Base-by-base conservation (phyloP, 1,139 yeast species). In the Diutina mesorugosa region DNA sequence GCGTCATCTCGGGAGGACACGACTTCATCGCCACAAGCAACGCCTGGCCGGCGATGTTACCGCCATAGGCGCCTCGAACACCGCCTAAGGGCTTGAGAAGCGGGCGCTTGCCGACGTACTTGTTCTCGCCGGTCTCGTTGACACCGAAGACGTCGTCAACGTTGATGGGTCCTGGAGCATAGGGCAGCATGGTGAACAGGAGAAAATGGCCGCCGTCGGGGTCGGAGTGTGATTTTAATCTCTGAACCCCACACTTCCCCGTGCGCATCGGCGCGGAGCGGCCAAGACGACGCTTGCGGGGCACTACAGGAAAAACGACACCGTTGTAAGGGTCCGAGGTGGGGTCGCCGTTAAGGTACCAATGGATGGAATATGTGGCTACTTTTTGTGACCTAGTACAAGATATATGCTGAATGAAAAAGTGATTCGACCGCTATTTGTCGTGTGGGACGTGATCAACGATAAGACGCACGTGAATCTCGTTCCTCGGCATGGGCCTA, bases 61-160 rank as follows among this genome's bases (percentile, higher is more conserved):
- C 80, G 2, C 79, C 79, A 58, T 67, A 76, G 2, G 69, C 78
- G 5, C 79, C 79, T 54, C 76, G 65, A 2, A 73, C 64, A 6
- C 59, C 59, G 1, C 65, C 63, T 4, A 63, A 59, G 2, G 78
- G 77, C 59, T 74, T 73, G 8, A 60, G 56, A 50, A 74, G 65
- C 1, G 77, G 76, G n/a, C 57, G 59, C 9, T 64, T 58, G 3
- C 76, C 76, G 50, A 60, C 61, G 61, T 60, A 75, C 47, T 63
- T 63, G 46, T 55, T 50, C 14, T 50, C 53, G 26, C 53, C 45
- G 5, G 45, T 50, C 6, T 30, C 41, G 41, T 45, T 50, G 45
- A 50, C 53, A 8, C 53, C 53, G 10, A 50, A 50, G 3, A 50
- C 45, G 10, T 50, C 53, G 30, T 50, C 41, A 18, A 50, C 16